Evolutionary conservation across 2,329 filamentous ascomycete genomes (phyloP), one percentile per base, ranked within the genome.

Genomic region (Fusarium protoensiforme): DNA sequence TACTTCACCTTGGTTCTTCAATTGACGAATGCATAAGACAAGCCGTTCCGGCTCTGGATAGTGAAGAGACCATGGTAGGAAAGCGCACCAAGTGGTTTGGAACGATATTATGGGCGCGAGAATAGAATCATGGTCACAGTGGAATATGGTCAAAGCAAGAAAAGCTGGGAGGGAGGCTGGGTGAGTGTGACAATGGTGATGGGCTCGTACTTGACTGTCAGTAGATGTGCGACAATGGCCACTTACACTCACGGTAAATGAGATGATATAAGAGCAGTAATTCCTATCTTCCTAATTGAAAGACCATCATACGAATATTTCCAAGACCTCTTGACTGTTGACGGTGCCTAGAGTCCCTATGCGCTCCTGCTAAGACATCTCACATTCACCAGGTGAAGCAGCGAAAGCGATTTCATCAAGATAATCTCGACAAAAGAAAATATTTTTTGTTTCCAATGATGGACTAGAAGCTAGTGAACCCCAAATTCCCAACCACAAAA

Each of bases 381-480:
- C 2, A 29, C 9, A 4, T n/a, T 48, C 43, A 48, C 24, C 9
- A 4, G 5, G 9, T 2, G 16, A 7, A 4, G 10, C 24, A 18
- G 7, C 10, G n/a, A 18, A 8, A 29, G 10, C 24, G 27, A 13
- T n/a, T 11, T 9, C 35, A 18, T 16, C 22, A 48, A 31, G 10
- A 20, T 7, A 59, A 7, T 33, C 4, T 38, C 5, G 16, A 71
- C 43, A 67, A 67, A 68, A 31, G 65, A n/a, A 66, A 36, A 67
- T 69, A 20, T 65, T 73, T 76, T 59, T 71, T n/a, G 14, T 36
- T 57, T 36, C 67, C 61, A 67, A 69, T 14, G 67, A 71, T 74
- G 38, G 61, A 74, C 69, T 74, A 64, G 27, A 67, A 74, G 63
- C 74, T 64, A 71, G 48, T 41, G 39, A 73, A 72, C 61, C 38